These are phyloP conservation scores for Penicillium brasilianum DNA, from an alignment of 2,329 filamentous ascomycete species.

Conservation along the genomic window DNA sequence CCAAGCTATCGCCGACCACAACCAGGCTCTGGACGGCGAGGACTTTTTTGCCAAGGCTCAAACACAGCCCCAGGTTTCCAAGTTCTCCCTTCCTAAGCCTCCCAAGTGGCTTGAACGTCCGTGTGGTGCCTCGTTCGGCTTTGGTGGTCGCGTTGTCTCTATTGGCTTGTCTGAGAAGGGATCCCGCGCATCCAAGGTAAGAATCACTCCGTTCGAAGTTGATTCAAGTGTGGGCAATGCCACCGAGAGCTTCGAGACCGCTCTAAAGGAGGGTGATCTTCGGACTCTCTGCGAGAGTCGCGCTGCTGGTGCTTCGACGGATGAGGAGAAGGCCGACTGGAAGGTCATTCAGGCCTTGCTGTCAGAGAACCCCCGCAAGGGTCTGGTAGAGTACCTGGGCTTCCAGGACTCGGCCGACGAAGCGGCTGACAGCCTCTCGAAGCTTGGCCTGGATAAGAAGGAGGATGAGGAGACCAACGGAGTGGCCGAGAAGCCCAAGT, in stretches of 20 bases:
- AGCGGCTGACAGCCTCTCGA: slow-evolving; percentile 48
- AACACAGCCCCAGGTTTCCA: slow-evolving; percentile 85
- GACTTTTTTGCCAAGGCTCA: slow-evolving; percentile 97
- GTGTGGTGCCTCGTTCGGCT: slow-evolving; percentile 87
- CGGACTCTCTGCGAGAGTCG: slow-evolving; percentile 78
- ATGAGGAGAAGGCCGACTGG: slow-evolving; percentile 96
- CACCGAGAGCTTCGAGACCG: slow-evolving; percentile 84
- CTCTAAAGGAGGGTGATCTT: slow-evolving; percentile 78
- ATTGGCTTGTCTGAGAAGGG: slow-evolving; percentile 63
- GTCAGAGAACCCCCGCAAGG: slow-evolving; percentile 80
- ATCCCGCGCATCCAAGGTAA: slow-evolving; percentile 74
- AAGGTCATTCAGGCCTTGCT: slow-evolving; percentile 89
- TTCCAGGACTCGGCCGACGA: slow-evolving; percentile 69
- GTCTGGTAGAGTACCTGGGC: slow-evolving; percentile 88
- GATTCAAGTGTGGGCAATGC: slow-evolving; percentile 84
- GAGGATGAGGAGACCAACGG: slow-evolving; percentile 49
- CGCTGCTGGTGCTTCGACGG: slow-evolving; percentile 73
- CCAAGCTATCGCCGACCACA: slow-evolving; percentile 67
- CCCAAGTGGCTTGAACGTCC: slow-evolving; percentile 91
- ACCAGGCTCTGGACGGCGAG: slow-evolving; percentile 78
- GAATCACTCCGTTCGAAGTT: slow-evolving; percentile 85
- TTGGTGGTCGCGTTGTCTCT: slow-evolving; percentile 92
- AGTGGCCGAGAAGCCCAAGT: slow-evolving; percentile 53
- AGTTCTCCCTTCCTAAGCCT: slow-evolving; percentile 82
- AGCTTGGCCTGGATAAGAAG: slow-evolving; percentile 48